Conservation (phyloP, 805 yeast species). For the Nakazawaea holstii region DNA sequence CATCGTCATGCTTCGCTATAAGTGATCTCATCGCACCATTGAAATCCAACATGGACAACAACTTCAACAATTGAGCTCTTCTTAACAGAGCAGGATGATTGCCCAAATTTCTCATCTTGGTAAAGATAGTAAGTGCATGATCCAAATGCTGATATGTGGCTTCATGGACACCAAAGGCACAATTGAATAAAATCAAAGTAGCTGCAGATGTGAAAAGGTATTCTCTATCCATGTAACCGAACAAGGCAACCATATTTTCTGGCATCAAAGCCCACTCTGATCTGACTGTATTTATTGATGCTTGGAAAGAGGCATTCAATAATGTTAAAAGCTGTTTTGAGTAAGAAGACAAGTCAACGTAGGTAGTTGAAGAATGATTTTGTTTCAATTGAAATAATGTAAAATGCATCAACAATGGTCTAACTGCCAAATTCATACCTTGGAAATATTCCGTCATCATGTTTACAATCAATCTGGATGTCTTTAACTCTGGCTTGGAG, state of each 20-base stretch:
- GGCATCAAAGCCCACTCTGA: slow-evolving; percentile 71
- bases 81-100: slow-evolving; percentile 77
- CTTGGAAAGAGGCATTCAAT: slow-evolving; percentile 73
- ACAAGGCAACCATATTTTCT: slow-evolving; percentile 76
- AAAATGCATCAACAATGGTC: slow-evolving; percentile 74
- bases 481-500: slow-evolving; percentile 43
- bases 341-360: slow-evolving; percentile 60
- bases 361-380: slow-evolving; percentile 30
- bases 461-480: slow-evolving; percentile 64
- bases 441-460: slow-evolving; percentile 81
- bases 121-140: slow-evolving; percentile 64
- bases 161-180: slow-evolving; percentile 78
- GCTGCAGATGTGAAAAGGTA: slow-evolving; percentile 74
- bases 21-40: slow-evolving; percentile 57
- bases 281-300: slow-evolving; percentile 69
- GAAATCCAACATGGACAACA: slow-evolving; percentile 62
- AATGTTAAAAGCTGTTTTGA: slow-evolving; percentile 64
- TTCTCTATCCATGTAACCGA: slow-evolving; percentile 86
- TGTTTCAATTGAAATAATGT: slow-evolving; percentile 61
- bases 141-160: slow-evolving; percentile 68
- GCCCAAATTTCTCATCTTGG: slow-evolving; percentile 71
- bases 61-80: slow-evolving; percentile 62
- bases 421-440: slow-evolving; percentile 72
- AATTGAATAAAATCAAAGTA: slow-evolving; percentile 65
- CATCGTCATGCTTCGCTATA: slow-evolving; percentile 53